Evolutionary conservation across 2,329 filamentous ascomycete genomes (phyloP), one percentile per base, ranked within the genome.

Genomic region (Fusarium keratoplasticum): DNA sequence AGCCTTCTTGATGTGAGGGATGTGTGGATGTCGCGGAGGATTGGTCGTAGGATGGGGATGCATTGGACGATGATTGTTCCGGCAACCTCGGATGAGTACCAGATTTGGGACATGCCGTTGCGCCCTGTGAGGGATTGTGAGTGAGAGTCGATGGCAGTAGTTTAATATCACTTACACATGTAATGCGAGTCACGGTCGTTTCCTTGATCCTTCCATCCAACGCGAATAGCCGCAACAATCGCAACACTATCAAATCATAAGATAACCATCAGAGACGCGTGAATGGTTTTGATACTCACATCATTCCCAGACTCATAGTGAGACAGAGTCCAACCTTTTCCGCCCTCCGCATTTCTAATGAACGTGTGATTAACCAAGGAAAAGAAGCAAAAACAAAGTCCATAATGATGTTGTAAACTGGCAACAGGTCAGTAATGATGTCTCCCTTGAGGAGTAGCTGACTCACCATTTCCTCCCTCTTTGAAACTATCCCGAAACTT

Each of bases 11-110:
- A 78, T 9, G 77, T 78, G 9, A 75, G 42, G 20, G 77, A 76
- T 18, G 71, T 76, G 65, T 77, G 76, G 2, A 79, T 71, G 36
- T 76, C 76, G 54, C 72, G 71, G 7, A 89, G 70, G 22, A 89
- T 82, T 0, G 87, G 86, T 11, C 87, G 84, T 9, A 89, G 75
- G 18, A 89, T 84, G 3, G 87, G 87, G 4, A 89, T 85, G 68
- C 86, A 89, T 72, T 88, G 87, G 5, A 88, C 87, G 50, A 89
- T 88, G 71, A 89, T 87, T 29, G 87, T 89, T 62, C 87, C 87
- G 10, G 86, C 83, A 62, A 88, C 81, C 77, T 89, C 87, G 18
- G 86, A 87, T 0, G 86, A 87, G 77, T 87, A 84, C 77, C 77
- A 79, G 35, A 79, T 22, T 57, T 79, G 77, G 1, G 77, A 79